Base-by-base conservation (phyloP, 2,329 filamentous ascomycete species). In the Tolypocladium guangdongense region DNA sequence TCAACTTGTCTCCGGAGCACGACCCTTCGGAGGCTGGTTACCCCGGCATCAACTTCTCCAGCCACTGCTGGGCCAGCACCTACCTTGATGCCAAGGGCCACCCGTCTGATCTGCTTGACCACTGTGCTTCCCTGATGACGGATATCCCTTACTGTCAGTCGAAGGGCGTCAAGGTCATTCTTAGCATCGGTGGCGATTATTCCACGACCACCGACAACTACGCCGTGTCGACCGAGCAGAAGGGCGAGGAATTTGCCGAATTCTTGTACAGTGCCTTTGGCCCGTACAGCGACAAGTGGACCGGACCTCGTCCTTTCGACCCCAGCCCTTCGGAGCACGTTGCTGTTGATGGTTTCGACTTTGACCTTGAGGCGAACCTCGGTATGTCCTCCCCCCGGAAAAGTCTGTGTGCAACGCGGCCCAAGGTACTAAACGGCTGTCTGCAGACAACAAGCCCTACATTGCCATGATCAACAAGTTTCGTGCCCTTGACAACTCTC, bases 141-240 rank as follows among this genome's bases (percentile, higher is more conserved):
- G 71, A 74, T 52, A 72, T 74, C 52, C 59, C 66, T 30, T 68
- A 69, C 59, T 76, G 73, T 63, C 69, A 73, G 60, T 48, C 57
- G 27, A 65, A 63, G 50, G 71, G 71, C 53, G 68, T 74, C 56
- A 75, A 75, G 64, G 60, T 76, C 38, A 60, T 75, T 37, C 61
- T 76, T 20, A 69, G 69, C 58, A 68, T 75, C 33, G 72, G 72
- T 8, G 72, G 73, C 27, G 62, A 58, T 2, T 65, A 60, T 41
- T 57, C 61, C 22, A 49, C 53, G 6, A 46, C 41, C 2, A 52
- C 49, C 36, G 65, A 62, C 57, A 64, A 71, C 60, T 73, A 73
- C 54, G 54, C 58, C 4, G 64, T 74, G 20, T 57, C 62, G 5
- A 63, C 56, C 20, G 55, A 62, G 4, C 49, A 58, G 5, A 66